phyloP scores from a whole-genome alignment of 495 filamentous ascomycete species.

The Penicillium psychrofluorescens region DNA sequence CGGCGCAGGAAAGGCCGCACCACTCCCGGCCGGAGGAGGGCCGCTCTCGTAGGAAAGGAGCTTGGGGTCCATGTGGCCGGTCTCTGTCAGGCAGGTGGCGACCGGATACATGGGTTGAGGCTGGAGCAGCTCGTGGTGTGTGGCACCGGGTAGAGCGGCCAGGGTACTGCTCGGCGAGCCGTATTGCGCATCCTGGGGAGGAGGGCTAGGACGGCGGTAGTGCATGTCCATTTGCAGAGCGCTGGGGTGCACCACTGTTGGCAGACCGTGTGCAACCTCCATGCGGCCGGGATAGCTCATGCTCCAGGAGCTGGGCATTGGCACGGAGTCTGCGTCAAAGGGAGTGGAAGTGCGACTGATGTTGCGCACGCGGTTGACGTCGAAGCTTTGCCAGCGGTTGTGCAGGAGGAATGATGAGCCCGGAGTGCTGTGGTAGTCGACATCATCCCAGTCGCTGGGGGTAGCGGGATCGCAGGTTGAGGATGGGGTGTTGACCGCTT shows the following conservation, averaged over 20 bases:
- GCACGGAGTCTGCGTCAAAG: slow-evolving; percentile 22
- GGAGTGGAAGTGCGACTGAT: slow-evolving; percentile 30
- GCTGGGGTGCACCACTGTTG: slow-evolving; percentile 39
- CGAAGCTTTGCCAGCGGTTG: slow-evolving; percentile 17
- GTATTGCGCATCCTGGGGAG: slow-evolving; percentile 25
- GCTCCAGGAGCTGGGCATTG: slow-evolving; percentile 20
- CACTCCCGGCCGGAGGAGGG: neutral
- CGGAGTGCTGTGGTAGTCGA: slow-evolving; percentile 9
- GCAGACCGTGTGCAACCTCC: slow-evolving; percentile 50
- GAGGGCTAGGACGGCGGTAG: slow-evolving; percentile 16
- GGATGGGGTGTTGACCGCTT: too few relatives aligned
- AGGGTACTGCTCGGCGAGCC: slow-evolving; percentile 22
- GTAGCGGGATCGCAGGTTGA: slow-evolving; percentile 2
- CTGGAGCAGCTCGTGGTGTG: slow-evolving; percentile 47
- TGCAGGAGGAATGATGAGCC: slow-evolving; percentile 13
- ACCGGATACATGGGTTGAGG: slow-evolving; percentile 17
- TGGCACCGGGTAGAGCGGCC: slow-evolving; percentile 46
- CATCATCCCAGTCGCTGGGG: slow-evolving; percentile 28
- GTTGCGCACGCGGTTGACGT: slow-evolving; percentile 15
- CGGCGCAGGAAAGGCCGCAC: neutral
- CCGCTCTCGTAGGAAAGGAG: slow-evolving; percentile 26
- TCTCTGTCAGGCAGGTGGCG: slow-evolving; percentile 8
- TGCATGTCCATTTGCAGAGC: slow-evolving; percentile 23
- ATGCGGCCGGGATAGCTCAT: too few relatives aligned
- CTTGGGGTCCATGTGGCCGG: slow-evolving; percentile 38